These are phyloP conservation scores for Lupinus albus DNA, from an alignment of 306 rosid genomes.

Conservation along the genomic window DNA sequence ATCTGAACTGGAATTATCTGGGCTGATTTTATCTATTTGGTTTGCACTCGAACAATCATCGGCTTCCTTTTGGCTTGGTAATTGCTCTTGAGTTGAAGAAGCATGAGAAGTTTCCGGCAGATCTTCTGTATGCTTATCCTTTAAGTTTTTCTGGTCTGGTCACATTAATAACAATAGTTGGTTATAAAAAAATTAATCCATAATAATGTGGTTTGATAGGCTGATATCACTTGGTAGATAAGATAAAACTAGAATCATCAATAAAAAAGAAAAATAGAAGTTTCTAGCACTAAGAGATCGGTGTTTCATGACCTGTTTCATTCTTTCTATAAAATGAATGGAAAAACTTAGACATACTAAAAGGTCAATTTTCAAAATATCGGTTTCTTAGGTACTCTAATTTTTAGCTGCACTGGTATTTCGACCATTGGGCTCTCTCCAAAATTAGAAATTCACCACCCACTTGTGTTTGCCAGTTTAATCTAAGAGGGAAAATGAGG, in stretches of 20 bases:
- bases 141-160: conserved; percentile 67
- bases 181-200: conserved; percentile 35
- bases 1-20: conserved; percentile 76
- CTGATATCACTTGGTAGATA: conserved; percentile 29
- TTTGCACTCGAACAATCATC: conserved; percentile 84
- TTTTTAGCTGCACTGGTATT: neutral
- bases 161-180: conserved; percentile 38
- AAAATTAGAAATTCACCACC: conserved; percentile 18
- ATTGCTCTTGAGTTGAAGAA: conserved; percentile 72
- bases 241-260: conserved; percentile 36
- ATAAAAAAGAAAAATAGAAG: conserved; percentile 32
- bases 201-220: conserved; percentile 9
- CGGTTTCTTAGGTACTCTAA: conserved; percentile 27
- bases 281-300: conserved; percentile 7
- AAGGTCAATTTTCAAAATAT: conserved; percentile 30
- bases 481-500: too few species aligned
- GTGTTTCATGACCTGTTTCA: conserved; percentile 26
- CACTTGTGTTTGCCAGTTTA: neutral
- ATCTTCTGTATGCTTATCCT: conserved; percentile 66
- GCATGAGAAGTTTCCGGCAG: conserved; percentile 70
- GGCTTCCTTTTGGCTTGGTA: conserved; percentile 62
- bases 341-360: neutral
- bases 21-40: conserved; percentile 65
- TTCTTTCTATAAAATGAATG: neutral
- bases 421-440: conserved; percentile 3